Evolutionary conservation across 202 grass and related monocot species (phyloP).

Genomic region (Eragrostis tef): DNA sequence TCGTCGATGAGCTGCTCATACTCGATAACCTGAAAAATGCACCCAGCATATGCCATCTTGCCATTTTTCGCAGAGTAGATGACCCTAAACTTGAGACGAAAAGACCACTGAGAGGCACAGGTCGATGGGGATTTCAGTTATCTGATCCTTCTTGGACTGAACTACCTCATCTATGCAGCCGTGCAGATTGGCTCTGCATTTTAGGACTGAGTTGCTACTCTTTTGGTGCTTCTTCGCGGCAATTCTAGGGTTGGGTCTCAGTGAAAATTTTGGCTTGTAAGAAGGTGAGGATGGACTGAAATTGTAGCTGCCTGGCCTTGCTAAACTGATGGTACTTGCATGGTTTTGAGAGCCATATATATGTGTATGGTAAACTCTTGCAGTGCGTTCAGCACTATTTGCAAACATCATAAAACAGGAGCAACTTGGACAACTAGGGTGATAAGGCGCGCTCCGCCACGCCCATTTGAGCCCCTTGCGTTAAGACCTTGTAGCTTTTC

Average conservation of each 20-base stretch:
- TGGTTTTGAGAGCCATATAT: conserved; percentile 53
- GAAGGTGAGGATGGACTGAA: no score
- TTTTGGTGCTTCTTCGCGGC: no score
- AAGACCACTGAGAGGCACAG: no score
- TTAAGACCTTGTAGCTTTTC: no score
- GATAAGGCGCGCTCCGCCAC: no score
- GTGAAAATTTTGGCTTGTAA: no score
- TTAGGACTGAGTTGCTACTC: conserved; percentile 6
- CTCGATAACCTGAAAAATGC: conserved; percentile 55
- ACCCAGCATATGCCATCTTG: conserved; percentile 48
- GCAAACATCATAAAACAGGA: conserved; percentile 10
- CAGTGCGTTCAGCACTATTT: conserved; percentile 17
- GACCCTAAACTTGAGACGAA: conserved; percentile 53
- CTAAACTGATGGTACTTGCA: conserved; percentile 26
- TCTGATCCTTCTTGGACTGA: conserved; percentile 36
- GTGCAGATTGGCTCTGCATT: conserved; percentile 45
- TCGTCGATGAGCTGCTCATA: conserved; percentile 64
- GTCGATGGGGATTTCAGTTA: background rate
- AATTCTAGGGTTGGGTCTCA: no score
- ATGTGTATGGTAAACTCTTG: background rate
- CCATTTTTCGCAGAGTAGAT: conserved; percentile 44
- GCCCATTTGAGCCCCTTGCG: no score
- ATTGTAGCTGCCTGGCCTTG: no score
- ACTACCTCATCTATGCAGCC: conserved; percentile 27
- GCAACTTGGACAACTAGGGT: background rate